A percentile compares a stretch with the other conserved stretches of the same genome.
Conservation (phyloP, 306 rosid species). For the Acacia crassicarpa region DNA sequence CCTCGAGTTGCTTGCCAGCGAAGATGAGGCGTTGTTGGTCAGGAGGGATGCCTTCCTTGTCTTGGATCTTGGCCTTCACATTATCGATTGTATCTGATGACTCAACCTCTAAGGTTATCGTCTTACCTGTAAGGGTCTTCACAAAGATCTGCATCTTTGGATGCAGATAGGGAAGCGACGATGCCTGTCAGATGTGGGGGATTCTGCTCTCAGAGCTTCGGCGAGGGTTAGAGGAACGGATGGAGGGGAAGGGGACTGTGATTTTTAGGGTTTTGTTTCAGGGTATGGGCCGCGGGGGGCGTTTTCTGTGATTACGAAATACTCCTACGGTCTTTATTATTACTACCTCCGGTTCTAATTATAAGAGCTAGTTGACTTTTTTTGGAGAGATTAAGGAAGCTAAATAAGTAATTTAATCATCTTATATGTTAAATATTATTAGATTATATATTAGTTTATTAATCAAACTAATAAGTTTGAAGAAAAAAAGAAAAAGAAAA, state of each 20-base stretch:
- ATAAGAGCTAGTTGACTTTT: no score
- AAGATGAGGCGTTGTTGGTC: conserved; percentile 38
- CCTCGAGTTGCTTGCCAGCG: conserved; percentile 38
- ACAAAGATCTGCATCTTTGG: conserved; percentile 41
- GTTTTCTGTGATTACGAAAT: not conserved
- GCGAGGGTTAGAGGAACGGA: not conserved
- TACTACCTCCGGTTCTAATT: no score
- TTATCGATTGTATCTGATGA: conserved; percentile 22
- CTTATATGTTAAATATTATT: no score
- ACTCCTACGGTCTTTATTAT: no score
- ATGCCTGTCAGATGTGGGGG: not conserved
- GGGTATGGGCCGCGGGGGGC: not conserved
- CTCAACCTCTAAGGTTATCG: conserved; percentile 42
- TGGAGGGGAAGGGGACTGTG: not conserved
- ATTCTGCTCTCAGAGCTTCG: not conserved
- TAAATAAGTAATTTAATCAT: no score
- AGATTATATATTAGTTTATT: no score
- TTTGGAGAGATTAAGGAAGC: no score
- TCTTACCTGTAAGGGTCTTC: conserved; percentile 30
- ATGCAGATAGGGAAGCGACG: not conserved
- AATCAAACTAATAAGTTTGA: no score
- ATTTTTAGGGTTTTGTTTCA: not conserved
- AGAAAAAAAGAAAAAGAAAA: no score
- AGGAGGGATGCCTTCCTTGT: conserved; percentile 24
- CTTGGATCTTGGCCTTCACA: conserved; percentile 26